phyloP scores from a whole-genome alignment of 495 filamentous ascomycete species.

The Penicillium bovifimosum region DNA sequence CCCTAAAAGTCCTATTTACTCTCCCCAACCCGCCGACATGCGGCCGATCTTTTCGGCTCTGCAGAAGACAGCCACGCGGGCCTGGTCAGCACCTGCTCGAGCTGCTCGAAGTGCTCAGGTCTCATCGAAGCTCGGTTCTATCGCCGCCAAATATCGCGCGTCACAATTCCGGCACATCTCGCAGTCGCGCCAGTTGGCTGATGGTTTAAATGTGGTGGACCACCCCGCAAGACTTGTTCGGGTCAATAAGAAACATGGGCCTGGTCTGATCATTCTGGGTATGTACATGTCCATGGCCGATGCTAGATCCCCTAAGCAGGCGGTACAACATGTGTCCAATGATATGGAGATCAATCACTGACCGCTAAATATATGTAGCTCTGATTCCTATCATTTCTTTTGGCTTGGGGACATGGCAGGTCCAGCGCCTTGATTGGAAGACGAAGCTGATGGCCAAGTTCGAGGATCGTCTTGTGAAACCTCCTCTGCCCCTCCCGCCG shows the following conservation, averaged over 20 bases:
- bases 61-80: slow-evolving; percentile 18
- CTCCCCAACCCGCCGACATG: slow-evolving; percentile 20
- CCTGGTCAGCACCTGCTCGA: slow-evolving; percentile 19
- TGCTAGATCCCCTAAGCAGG: not conserved
- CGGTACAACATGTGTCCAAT: not conserved
- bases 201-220: slow-evolving; percentile 67
- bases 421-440: slow-evolving; percentile 91
- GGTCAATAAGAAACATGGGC: slow-evolving; percentile 65
- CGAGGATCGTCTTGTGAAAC: slow-evolving; percentile 81
- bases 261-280: slow-evolving; percentile 78
- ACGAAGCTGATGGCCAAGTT: slow-evolving; percentile 81
- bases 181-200: slow-evolving; percentile 15
- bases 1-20: too few species aligned
- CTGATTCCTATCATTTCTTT: slow-evolving; percentile 90
- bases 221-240: slow-evolving; percentile 74
- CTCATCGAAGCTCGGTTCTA: slow-evolving; percentile 27
- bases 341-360: not conserved
- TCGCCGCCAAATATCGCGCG: slow-evolving; percentile 34
- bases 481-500: slow-evolving; percentile 83
- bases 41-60: slow-evolving; percentile 29
- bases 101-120: slow-evolving; percentile 15
- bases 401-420: slow-evolving; percentile 87
- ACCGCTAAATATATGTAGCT: slow-evolving; percentile 43
- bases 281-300: slow-evolving; percentile 15
- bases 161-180: slow-evolving; percentile 34